A percentile compares a stretch with the other conserved stretches of the same genome.
Evolutionary conservation across 257 asterid genomes (phyloP).

Genomic region (Solanum virginianum): DNA sequence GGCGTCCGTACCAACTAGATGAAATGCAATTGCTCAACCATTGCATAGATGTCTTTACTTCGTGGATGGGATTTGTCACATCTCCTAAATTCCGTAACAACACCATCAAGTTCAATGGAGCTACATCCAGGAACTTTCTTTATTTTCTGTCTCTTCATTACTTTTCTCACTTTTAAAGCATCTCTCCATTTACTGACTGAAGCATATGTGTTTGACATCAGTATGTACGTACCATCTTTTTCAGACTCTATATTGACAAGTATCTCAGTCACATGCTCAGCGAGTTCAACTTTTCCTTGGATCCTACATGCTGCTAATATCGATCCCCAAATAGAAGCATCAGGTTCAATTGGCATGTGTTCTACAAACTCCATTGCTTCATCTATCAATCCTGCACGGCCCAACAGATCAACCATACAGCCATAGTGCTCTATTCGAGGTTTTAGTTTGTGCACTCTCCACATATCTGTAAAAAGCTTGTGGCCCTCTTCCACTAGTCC

Average conservation of each 20-base stretch:
- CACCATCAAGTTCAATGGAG: slow-evolving; percentile 27
- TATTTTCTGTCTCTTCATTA: slow-evolving; percentile 13
- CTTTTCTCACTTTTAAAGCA: slow-evolving; percentile 4
- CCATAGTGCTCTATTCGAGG: slow-evolving; percentile 29
- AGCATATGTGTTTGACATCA: slow-evolving; percentile 30
- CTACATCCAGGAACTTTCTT: slow-evolving; percentile 32
- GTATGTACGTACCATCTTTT: slow-evolving; percentile 11
- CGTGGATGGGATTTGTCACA: slow-evolving; percentile 19
- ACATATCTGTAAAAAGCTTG: slow-evolving; percentile 15
- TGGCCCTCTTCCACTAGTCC: slow-evolving; percentile 21
- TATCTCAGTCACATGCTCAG: slow-evolving; percentile 12
- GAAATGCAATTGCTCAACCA: not conserved
- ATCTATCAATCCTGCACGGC: slow-evolving; percentile 14
- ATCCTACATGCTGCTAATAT: slow-evolving; percentile 24
- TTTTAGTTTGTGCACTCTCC: slow-evolving; percentile 7
- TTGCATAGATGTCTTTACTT: slow-evolving; percentile 5
- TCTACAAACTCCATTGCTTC: slow-evolving; percentile 17
- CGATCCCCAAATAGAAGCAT: slow-evolving; percentile 18
- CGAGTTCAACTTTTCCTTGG: slow-evolving; percentile 18
- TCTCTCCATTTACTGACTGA: slow-evolving; percentile 20
- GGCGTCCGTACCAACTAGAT: not conserved
- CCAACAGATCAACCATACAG: slow-evolving; percentile 27
- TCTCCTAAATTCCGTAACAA: slow-evolving; percentile 18
- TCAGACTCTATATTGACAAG: slow-evolving; percentile 8
- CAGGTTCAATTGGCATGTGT: slow-evolving; percentile 20